A percentile compares a stretch with the other conserved stretches of the same genome.
phyloP scores from a whole-genome alignment of 208 protist species.

The Trypanosoma cruzi region DNA sequence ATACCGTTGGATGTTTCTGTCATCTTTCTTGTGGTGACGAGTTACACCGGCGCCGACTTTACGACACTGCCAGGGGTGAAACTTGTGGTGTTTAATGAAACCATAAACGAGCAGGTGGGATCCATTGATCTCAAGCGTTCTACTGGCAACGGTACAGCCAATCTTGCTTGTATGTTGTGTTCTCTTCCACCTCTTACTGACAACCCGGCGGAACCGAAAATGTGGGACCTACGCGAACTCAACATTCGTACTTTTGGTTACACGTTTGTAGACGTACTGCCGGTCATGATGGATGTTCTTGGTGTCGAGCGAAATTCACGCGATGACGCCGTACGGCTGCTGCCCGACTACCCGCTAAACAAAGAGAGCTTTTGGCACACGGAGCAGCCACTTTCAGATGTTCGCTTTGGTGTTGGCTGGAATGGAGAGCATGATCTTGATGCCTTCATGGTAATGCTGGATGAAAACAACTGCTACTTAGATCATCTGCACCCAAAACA shows the following conservation, averaged over 20 bases:
- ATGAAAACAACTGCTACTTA: constrained; percentile 70
- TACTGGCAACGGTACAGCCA: constrained; percentile 68
- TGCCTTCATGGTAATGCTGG: constrained; percentile 77
- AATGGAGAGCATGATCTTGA: constrained; percentile 77
- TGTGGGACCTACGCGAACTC: constrained; percentile 80
- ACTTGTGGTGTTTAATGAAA: constrained; percentile 69
- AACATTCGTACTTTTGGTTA: constrained; percentile 80
- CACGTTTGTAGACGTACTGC: constrained; percentile 83
- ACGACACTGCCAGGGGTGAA: constrained; percentile 40
- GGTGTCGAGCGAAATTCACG: constrained; percentile 45
- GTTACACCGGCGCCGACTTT: constrained; percentile 80
- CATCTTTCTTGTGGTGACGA: constrained; percentile 78
- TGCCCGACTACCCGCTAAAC: constrained; percentile 67
- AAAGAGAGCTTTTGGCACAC: constrained; percentile 36
- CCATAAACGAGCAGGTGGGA: constrained; percentile 57
- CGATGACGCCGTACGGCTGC: constrained; percentile 46
- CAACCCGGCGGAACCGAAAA: constrained; percentile 1
- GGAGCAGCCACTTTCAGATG: constrained; percentile 50
- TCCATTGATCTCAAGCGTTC: constrained; percentile 54
- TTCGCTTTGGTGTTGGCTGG: constrained; percentile 87
- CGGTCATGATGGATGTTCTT: constrained; percentile 69
- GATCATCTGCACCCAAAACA: constrained; percentile 74
- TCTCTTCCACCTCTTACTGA: constrained; percentile 34
- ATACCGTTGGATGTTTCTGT: constrained; percentile 65
- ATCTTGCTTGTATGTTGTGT: constrained; percentile 66